Evolutionary conservation across 345 rosid genomes (phyloP), one percentile per base, ranked within the genome.

Genomic region (Eucalyptus cloeziana): DNA sequence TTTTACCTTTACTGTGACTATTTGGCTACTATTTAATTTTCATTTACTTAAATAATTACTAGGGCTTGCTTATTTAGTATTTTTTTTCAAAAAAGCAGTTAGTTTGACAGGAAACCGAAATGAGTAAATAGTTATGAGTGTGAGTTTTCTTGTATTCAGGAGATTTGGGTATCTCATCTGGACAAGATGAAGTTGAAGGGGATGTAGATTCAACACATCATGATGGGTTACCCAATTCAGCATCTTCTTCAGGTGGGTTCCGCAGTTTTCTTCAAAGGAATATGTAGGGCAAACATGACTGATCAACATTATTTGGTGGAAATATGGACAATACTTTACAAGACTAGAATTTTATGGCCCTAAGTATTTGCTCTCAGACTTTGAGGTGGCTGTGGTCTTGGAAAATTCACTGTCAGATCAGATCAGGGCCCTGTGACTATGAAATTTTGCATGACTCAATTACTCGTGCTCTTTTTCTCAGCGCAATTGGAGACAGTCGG

Each of bases 201-300:
- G 95, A 95, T 88, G 50, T 50, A 54, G 92, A 93, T 90, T 89
- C 91, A 83, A 95, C 89, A 94, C 95, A 93, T 90, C 89, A 44
- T 90, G 93, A 94, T 91, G 97, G 94, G 95, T 93, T 96, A 94
- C 97, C 99, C 95, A 95, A 95, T 91, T 97, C 98, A 93, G 97
- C 98, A 93, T 92, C 99, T 90, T 94, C 99, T 97, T 96, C 99
- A 98, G 99, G 99, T 98, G 98, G 99, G 99, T 98, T 97, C 97
- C 95, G 91, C 95, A 95, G 94, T 95, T 95, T 95, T 94, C 95
- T 97, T 95, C 96, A 92, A 93, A 91, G 96, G 95, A 93, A 95
- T 97, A 93, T 96, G 94, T 97, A 95, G 96, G 91, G 94, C 93
- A 90, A 95, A 89, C 95, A 93, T 95, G 95, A 96, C 88, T 93